phyloP scores from a whole-genome alignment of 495 filamentous ascomycete genomes.

The Echria macrotheca region DNA sequence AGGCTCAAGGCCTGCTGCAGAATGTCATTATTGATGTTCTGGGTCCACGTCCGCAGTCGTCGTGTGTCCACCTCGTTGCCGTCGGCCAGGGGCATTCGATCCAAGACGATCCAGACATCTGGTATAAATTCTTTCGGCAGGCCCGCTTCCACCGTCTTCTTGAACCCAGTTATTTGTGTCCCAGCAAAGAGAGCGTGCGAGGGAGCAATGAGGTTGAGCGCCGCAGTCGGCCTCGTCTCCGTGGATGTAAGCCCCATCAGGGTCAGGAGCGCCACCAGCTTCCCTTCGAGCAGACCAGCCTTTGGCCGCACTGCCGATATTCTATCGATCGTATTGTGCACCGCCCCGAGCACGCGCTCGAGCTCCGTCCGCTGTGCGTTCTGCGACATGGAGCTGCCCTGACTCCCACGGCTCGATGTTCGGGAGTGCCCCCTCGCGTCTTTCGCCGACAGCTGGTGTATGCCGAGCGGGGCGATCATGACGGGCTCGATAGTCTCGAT shows the following conservation, averaged over 20 bases:
- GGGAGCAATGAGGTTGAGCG: constrained; percentile 32
- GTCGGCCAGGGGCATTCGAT: constrained; percentile 39
- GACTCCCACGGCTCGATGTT: constrained; percentile 20
- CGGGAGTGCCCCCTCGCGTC: constrained; percentile 11
- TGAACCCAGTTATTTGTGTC: constrained; percentile 31
- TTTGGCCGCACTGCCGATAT: constrained; percentile 40
- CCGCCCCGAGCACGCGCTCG: constrained; percentile 22
- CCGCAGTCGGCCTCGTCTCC: constrained; percentile 20
- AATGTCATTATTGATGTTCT: constrained; percentile 43
- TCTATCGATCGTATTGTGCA: constrained; percentile 27
- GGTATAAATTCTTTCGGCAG: constrained; percentile 29
- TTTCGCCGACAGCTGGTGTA: constrained; percentile 17
- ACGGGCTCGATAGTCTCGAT: constrained; percentile 14
- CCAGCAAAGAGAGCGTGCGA: constrained; percentile 34
- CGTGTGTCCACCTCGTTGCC: constrained; percentile 35
- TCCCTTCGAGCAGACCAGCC: constrained; percentile 42
- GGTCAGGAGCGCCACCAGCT: constrained; percentile 38
- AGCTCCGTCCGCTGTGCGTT: constrained; percentile 20
- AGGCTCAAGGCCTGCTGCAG: constrained; percentile 38
- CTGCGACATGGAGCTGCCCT: constrained; percentile 15
- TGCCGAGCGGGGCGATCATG: constrained; percentile 17
- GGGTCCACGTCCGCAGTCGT: constrained; percentile 42
- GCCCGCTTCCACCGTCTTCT: constrained; percentile 22
- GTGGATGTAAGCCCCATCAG: constrained; percentile 23
- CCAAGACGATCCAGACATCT: constrained; percentile 38